Percentiles rank a stretch among this genome's conserved stretches.
These are phyloP conservation scores for Silene conica DNA, from an alignment of 148 eudicot genomes.

Conservation along the genomic window DNA sequence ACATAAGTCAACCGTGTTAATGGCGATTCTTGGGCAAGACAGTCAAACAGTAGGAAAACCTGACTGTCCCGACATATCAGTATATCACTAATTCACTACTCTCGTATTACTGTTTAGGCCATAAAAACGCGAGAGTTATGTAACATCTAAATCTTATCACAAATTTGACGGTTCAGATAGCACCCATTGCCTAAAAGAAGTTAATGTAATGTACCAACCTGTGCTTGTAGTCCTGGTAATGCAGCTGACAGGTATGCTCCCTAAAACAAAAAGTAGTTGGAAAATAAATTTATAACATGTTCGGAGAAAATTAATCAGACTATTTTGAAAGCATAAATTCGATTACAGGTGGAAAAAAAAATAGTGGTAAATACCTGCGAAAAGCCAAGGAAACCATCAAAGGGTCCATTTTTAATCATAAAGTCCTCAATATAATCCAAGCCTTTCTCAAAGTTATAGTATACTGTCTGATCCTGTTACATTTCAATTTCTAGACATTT, in stretches of 20 bases:
- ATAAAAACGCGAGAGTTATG: too few relatives aligned
- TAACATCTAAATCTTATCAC: too few relatives aligned
- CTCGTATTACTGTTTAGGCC: too few relatives aligned
- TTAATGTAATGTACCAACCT: conserved; percentile 28
- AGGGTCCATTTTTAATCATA: conserved; percentile 69
- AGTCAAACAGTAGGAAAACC: not conserved
- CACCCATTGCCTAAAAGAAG: not conserved
- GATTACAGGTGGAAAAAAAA: not conserved
- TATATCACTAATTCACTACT: too few relatives aligned
- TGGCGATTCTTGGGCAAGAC: not conserved
- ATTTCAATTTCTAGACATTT: not conserved
- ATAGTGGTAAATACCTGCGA: conserved; percentile 59
- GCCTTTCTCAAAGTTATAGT: conserved; percentile 64
- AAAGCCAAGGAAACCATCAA: conserved; percentile 90
- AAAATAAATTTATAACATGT: not conserved
- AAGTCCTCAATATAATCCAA: conserved; percentile 68
- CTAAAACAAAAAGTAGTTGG: conserved; percentile 21
- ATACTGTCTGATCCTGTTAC: conserved; percentile 68
- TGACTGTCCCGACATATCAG: too few relatives aligned
- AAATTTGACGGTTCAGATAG: too few relatives aligned
- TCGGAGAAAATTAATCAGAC: not conserved
- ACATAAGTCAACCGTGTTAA: not conserved
- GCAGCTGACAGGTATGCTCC: conserved; percentile 87
- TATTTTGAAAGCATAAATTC: not conserved
- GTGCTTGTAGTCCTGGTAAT: conserved; percentile 67